Percentiles rank a stretch among this genome's conserved stretches.
Conservation (phyloP, 2,329 filamentous ascomycete genomes). For the Pseudogymnoascus sp. region DNA sequence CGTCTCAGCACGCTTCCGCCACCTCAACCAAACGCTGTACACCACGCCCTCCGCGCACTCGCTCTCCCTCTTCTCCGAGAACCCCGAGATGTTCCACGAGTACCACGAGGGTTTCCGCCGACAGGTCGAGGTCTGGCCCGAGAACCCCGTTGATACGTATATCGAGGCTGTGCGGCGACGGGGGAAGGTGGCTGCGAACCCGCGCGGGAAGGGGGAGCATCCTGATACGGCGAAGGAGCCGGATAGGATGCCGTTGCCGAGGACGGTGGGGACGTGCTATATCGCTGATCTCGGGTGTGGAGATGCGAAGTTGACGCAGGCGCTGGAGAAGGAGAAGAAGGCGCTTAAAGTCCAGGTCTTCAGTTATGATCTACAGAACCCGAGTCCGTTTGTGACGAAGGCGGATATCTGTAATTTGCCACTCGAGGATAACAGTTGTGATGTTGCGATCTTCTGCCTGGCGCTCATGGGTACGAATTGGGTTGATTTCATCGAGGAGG, state of each 20-base stretch:
- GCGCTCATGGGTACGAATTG: conserved; percentile 99
- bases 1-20: conserved; percentile 88
- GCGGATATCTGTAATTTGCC: conserved; percentile 86
- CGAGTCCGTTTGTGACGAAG: conserved; percentile 68
- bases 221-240: conserved; percentile 17
- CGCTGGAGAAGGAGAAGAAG: conserved; percentile 55
- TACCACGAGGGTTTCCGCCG: conserved; percentile 95
- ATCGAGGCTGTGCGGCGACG: conserved; percentile 40
- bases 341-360: conserved; percentile 66
- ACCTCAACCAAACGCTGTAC: conserved; percentile 95
- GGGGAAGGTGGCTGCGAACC: conserved; percentile 43
- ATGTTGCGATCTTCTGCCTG: conserved; percentile 90
- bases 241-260: conserved; percentile 51
- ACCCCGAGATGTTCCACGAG: conserved; percentile 89
- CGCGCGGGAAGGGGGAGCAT: conserved; percentile 14
- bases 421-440: conserved; percentile 63
- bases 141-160: conserved; percentile 90
- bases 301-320: conserved; percentile 71
- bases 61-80: conserved; percentile 72
- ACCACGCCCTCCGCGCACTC: conserved; percentile 80
- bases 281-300: conserved; percentile 92
- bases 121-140: conserved; percentile 92
- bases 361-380: conserved; percentile 80
- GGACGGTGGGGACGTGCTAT: conserved; percentile 63
- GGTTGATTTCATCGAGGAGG: conserved; percentile 93